These are phyloP conservation scores for Daucus carota DNA, from an alignment of 129 eudicot genomes.

Conservation along the genomic window DH1_v3.0 NC_030389.2:33621001-33621500, in stretches of 20 bases:
- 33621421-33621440: conserved; percentile 66
- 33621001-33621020: too few relatives aligned
- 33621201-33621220: not conserved
- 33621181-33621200: not conserved
- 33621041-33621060: too few relatives aligned
- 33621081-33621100: not conserved
- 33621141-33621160: not conserved
- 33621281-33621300: conserved; percentile 33
- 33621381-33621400: conserved; percentile 57
- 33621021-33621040: too few relatives aligned
- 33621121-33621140: conserved; percentile 1
- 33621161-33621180: not conserved
- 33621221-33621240: not conserved
- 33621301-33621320: conserved; percentile 47
- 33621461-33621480: conserved; percentile 73
- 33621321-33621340: conserved; percentile 41
- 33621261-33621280: conserved; percentile 30
- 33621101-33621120: not conserved
- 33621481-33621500: conserved; percentile 55
- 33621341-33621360: conserved; percentile 63
- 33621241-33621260: conserved; percentile 16
- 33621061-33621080: too few relatives aligned
- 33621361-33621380: conserved; percentile 70
- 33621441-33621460: conserved; percentile 59
- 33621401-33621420: conserved; percentile 43